Evolutionary conservation across 257 asterid genomes (phyloP), one percentile per base, ranked within the genome.

Genomic region (Jasminum sambac): DNA sequence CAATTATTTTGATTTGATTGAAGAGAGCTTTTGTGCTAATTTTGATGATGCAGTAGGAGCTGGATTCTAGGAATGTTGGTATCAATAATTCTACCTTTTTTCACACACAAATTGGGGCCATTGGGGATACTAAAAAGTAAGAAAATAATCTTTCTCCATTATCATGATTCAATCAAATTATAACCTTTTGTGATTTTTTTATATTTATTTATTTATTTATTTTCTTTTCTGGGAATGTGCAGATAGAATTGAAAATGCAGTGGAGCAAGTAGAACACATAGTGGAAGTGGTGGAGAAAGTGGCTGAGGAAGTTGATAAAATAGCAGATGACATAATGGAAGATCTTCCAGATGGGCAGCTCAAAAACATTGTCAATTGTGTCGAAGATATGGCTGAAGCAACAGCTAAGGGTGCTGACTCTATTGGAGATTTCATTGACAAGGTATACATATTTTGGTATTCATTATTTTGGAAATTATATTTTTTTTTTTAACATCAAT

Each of bases 21-120:
- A n/a, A 5, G 0, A 0, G 17, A 5, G 24, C 8, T 0, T 55
- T 16, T 24, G 42, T 42, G 21, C 58, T 48, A 41, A 13, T 16
- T 14, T 25, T 61, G 19, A 3, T 38, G 9, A 25, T 69, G 68
- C 74, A 84, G 88, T 78, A 87, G 81, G 75, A 83, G 87, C 7
- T 92, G 93, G 98, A 58, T 87, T 72, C 41, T 92, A 36, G 97
- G 93, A 46, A 60, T 92, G 1, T 64, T 87, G 43, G 62, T 92
- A 1, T 68, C 96, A 11, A 34, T 87, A 30, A 52, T 81, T 63
- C 72, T 92, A 7, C 98, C 97, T 1, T 82, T 85, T 46, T 80
- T 88, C 76, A 73, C 83, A 21, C 69, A 52, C 82, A 92, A 85
- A 81, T 88, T 77, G 89, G 95, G 96, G 19, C 81, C 95, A 39